Conservation (phyloP, 306 rosid species). For the Cicer yamashitae region DNA sequence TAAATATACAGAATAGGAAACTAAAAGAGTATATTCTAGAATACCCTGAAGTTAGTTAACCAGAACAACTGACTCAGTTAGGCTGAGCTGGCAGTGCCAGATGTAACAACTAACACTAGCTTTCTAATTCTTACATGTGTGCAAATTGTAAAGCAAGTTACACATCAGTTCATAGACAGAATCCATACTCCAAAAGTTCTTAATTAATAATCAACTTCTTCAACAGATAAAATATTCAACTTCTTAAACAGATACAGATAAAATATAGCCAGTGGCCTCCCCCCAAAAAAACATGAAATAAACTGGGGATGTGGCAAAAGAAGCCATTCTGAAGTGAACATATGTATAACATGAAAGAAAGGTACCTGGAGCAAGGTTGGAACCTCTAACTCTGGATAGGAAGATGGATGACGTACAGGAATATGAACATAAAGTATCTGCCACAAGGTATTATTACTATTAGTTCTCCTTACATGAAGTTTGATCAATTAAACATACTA, state of each 20-base stretch:
- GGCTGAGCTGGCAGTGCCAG: background rate
- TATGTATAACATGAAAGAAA: slow-evolving; percentile 31
- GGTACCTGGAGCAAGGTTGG: slow-evolving; percentile 94
- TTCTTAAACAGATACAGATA: background rate
- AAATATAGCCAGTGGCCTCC: background rate
- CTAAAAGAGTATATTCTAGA: background rate
- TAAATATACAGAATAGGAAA: background rate
- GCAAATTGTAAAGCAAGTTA: background rate
- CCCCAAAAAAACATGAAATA: background rate
- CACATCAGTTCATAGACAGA: background rate
- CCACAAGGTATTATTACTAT: slow-evolving; percentile 45
- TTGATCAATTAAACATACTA: slow-evolving; percentile 39
- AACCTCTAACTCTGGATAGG: slow-evolving; percentile 88
- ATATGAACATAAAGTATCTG: slow-evolving; percentile 91
- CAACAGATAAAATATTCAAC: slow-evolving; percentile 6
- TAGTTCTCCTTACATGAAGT: slow-evolving; percentile 36
- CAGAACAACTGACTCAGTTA: slow-evolving; percentile 11
- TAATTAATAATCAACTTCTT: slow-evolving; percentile 22
- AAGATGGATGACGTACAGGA: slow-evolving; percentile 85
- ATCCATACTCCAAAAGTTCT: background rate
- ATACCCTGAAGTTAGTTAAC: slow-evolving; percentile 12
- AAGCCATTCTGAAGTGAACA: slow-evolving; percentile 21
- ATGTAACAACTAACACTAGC: background rate
- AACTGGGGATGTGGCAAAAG: slow-evolving; percentile 4
- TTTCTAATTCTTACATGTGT: background rate